Base-by-base conservation (phyloP, 2,329 filamentous ascomycete genomes). In the Macrophomina tecta region DNA sequence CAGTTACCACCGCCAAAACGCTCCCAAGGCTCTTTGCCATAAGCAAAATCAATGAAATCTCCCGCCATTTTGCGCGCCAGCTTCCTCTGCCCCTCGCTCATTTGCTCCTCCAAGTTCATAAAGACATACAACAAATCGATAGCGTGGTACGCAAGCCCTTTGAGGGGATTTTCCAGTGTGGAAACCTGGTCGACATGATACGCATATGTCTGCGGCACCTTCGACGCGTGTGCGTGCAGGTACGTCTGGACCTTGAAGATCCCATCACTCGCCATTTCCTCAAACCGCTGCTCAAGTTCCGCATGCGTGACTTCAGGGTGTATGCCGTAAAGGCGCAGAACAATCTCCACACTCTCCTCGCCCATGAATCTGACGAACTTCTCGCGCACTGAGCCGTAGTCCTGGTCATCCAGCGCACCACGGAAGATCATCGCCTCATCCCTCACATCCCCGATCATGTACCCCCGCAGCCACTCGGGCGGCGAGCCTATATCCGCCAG, bases 341-440 rank as follows among this genome's bases (percentile, higher is more conserved):
- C 3, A 6, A 4, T 34, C 32, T 18, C 34, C 52, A 16, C 32
- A 6, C 23, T 12, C 52, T 5, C 16, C 18, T 34, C 51, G 2
- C 30, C 34, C 32, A 38, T 18, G 18, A 55, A 38, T 16, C 16
- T 7, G 2, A 7, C 16, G 32, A 55, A 38, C 32, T 23, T 8
- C 32, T 2, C 32, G 3, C 32, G 52, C 16, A 55, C 1, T 5
- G 32, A 55, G 9, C 14, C 52, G n/a, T 55, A 40, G 16, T 55
- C 52, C n/a, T 55, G 32, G 16, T 55, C 34, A 34, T 38, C 34
- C 16, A 55, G 32, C 14, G 32, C 34, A 9, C 32, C 32, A n/a
- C 34, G 52, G 52, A 55, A 55, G 52, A 55, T 55, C 32, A 55
- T 55, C 32, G 32, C 52, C n/a, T 55, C 52, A 12, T 55, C 6